Conservation (phyloP, 2,329 filamentous ascomycete genomes). For the Fusarium floridanum region DNA sequence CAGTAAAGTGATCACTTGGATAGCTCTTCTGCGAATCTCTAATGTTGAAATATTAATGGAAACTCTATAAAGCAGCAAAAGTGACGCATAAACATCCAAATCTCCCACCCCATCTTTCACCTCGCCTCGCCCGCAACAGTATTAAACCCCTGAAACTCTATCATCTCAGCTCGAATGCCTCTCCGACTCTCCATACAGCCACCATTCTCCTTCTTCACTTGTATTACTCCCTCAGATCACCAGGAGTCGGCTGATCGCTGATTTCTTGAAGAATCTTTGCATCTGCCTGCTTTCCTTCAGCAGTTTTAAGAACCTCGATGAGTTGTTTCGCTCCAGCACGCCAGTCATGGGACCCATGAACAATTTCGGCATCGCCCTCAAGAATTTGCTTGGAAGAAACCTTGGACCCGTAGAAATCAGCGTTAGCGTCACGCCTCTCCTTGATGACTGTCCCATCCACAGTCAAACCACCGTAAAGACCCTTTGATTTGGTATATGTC, state of each 20-base stretch:
- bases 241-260: background rate
- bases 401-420: conserved; percentile 72
- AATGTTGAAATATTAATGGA: background rate
- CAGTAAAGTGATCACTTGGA: background rate
- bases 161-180: background rate
- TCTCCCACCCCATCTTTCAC: background rate
- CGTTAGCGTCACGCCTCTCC: conserved; percentile 78
- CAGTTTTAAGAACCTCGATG: background rate
- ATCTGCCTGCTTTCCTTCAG: background rate
- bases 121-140: background rate
- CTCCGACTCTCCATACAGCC: background rate
- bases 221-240: background rate
- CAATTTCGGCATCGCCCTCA: background rate
- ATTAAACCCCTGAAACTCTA: background rate
- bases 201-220: background rate
- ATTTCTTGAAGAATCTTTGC: background rate
- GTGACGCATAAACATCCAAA: background rate
- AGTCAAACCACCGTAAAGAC: conserved; percentile 75
- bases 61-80: background rate
- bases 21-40: background rate
- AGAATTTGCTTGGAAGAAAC: conserved; percentile 18
- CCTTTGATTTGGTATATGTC: conserved; percentile 62
- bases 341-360: background rate
- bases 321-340: background rate
- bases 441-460: conserved; percentile 82